These are phyloP conservation scores for Setaria italica DNA, from an alignment of 202 grass and related monocot genomes.

Conservation along the genomic window DNA sequence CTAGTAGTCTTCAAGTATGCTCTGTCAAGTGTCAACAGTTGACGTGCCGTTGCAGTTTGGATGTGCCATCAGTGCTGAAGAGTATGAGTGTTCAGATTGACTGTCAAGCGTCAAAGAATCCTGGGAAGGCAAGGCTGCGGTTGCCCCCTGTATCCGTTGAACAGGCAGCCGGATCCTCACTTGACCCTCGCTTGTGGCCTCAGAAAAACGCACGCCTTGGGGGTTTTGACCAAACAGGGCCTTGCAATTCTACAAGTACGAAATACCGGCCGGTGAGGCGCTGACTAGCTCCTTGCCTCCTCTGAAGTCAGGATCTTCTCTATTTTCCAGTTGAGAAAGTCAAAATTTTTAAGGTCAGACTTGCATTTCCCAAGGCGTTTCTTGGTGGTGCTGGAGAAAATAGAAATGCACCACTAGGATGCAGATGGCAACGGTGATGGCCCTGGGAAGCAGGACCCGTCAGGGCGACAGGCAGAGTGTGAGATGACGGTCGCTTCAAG, in stretches of 20 bases:
- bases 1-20: not conserved
- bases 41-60: not conserved
- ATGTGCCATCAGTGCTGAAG: constrained; percentile 19
- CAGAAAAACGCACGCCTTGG: not conserved
- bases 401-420: no score
- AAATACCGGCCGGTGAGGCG: no score
- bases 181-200: not conserved
- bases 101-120: constrained; percentile 26
- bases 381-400: not conserved
- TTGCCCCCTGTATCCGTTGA: not conserved
- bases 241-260: no score
- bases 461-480: no score
- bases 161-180: not conserved
- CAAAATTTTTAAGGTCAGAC: not conserved
- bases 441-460: no score
- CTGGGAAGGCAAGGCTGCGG: not conserved
- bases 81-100: not conserved
- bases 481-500: not conserved
- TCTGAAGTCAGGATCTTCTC: not conserved
- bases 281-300: not conserved
- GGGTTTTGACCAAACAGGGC: not conserved
- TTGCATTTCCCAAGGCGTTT: not conserved
- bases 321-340: not conserved
- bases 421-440: no score
- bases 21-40: constrained; percentile 8